Evolutionary conservation across 2,329 filamentous ascomycete species (phyloP), one percentile per base, ranked within the genome.

Genomic region (Verticillium alfalfae): DNA sequence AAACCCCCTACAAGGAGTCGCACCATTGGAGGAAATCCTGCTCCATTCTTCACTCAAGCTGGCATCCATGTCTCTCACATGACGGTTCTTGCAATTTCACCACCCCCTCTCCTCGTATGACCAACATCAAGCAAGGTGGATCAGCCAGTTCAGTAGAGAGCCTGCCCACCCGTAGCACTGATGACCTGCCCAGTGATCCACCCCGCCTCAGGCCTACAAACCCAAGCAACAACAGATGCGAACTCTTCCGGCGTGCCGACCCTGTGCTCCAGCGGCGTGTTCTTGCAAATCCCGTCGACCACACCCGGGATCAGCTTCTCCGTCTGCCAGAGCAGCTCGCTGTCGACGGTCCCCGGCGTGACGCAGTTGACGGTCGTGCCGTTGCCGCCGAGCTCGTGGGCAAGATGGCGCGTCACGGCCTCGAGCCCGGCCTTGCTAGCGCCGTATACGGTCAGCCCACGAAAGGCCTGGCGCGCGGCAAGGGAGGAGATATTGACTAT

Each of bases 401-500:
- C 61, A 15, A 60, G 9, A 2, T 56, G 54, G 9, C 61, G 52
- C 10, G 61, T 62, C 6, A 62, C 18, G 5, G 52, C 61, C 54
- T 62, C 61, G 15, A 62, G 16, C 5, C 58, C 61, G 12, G 61
- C 61, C 7, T 62, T 62, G 9, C 52, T 57, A 22, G 61, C 34
- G 7, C 54, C 22, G 36, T 62, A 60, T 7, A 62, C 52, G 22
- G 52, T 62, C 2, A 59, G 39, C 7, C 54, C 56, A 2, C 38
- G 18, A 34, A 60, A 62, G 58, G 37, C 38, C 16, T 52, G 45
- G 13, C 61, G 61, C 3, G 58, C 61, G 6, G 58, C 61, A 54
- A 62, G 34, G 34, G 61, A 62, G 4, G 52, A 56, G 39, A 62
- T 58, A n/a, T 62, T 60, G 54, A 62, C 36, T 41, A 62, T 62